Percentiles rank a stretch among this genome's conserved stretches.
Conservation (phyloP, 805 yeast species). For the Barnettozyma sucrosica region DNA sequence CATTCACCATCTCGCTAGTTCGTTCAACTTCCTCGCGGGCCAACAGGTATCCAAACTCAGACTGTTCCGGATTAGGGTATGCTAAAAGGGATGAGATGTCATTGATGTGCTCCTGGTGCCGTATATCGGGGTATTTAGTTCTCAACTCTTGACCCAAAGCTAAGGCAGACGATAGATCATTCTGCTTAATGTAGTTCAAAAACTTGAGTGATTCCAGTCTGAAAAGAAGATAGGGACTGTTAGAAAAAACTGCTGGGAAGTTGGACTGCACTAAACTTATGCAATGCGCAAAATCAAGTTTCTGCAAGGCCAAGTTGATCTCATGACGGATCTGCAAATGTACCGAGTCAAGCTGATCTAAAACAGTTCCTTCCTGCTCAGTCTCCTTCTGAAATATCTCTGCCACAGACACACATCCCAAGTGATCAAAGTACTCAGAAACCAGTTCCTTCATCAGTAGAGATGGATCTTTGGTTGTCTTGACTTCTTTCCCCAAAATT, state of each 20-base stretch:
- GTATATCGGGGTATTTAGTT: conserved; percentile 25
- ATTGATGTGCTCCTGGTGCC: conserved; percentile 34
- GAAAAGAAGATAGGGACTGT: conserved; percentile 32
- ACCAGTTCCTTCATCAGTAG: conserved; percentile 31
- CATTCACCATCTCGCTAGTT: conserved; percentile 37
- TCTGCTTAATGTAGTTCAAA: conserved; percentile 31
- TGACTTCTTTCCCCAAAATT: conserved; percentile 17
- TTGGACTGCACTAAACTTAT: conserved; percentile 18
- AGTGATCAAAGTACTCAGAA: conserved; percentile 48
- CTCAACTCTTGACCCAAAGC: conserved; percentile 35
- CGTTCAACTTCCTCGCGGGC: conserved; percentile 32
- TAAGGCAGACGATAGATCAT: conserved; percentile 30
- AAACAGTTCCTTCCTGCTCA: conserved; percentile 12
- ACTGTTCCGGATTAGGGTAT: conserved; percentile 40
- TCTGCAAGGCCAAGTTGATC: conserved; percentile 36
- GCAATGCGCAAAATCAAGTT: conserved; percentile 34
- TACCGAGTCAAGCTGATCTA: conserved; percentile 27
- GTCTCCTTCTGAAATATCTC: conserved; percentile 46
- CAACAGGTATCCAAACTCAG: conserved; percentile 35
- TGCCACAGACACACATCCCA: conserved; percentile 51
- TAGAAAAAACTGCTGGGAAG: conserved; percentile 35
- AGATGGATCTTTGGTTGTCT: conserved; percentile 18
- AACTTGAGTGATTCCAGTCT: conserved; percentile 39
- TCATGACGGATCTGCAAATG: conserved; percentile 38
- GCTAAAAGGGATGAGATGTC: conserved; percentile 48